Percentiles rank a stretch among this genome's conserved stretches.
Evolutionary conservation across 1,139 yeast species (phyloP).

Genomic region (Saccharomyces hybrid): DNA sequence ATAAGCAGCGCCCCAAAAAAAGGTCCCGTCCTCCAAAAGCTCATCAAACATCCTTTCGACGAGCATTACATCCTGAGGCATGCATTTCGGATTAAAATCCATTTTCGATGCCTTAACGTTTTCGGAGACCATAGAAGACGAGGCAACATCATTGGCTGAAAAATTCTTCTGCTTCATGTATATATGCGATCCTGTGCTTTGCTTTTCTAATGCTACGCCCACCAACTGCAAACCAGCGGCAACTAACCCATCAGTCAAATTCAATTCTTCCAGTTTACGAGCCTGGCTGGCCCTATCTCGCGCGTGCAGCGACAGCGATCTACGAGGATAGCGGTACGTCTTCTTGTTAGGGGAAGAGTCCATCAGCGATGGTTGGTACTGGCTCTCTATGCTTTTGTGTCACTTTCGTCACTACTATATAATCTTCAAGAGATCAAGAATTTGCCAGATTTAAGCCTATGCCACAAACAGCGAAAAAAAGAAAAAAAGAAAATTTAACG

Average conservation of each 20-base stretch:
- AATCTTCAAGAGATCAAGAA: not conserved
- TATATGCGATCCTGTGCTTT: not conserved
- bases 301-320: not conserved
- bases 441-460: too few relatives aligned
- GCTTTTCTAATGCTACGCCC: constrained; percentile 2
- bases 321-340: not conserved
- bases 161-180: constrained; percentile 6
- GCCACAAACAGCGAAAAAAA: not conserved
- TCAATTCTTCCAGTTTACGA: not conserved
- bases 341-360: not conserved
- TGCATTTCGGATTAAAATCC: constrained; percentile 2
- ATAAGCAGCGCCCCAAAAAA: constrained; percentile 9
- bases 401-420: too few relatives aligned
- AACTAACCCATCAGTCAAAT: constrained; percentile 2
- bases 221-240: constrained; percentile 4
- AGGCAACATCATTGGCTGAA: constrained; percentile 5
- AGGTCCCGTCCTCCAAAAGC: constrained; percentile 7
- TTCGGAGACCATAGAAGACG: not conserved
- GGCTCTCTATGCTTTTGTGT: not conserved
- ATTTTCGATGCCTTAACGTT: not conserved
- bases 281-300: not conserved
- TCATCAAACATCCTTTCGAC: constrained; percentile 9
- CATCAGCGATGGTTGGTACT: not conserved
- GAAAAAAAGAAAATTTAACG: not conserved
- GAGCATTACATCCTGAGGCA: constrained; percentile 6